Base-by-base conservation (phyloP, 202 grass and related monocot genomes). In the Zizania palustris region DNA sequence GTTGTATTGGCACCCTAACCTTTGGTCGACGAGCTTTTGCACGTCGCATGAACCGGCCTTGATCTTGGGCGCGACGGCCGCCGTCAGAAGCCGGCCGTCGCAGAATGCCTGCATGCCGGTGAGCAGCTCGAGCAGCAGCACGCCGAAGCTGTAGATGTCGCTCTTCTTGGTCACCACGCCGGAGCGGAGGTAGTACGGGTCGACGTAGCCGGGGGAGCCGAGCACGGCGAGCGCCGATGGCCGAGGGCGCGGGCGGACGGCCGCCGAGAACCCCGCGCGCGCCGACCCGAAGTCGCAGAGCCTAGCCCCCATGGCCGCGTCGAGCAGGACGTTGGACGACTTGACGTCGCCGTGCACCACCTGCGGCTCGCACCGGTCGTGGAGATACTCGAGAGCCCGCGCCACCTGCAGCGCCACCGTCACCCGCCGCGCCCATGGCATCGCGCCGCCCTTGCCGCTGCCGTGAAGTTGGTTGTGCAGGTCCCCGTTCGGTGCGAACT, bases 261-360 rank as follows among this genome's bases (percentile, higher is more conserved):
- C 65, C 9, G 86, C 78, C 11, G 93, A 90, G 82, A 98, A 98
- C 8, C 91, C 91, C 35, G 85, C 82, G 19, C 70, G 72, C 7
- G 96, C 83, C 0, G 91, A 99, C 3, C 96, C 91, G 68, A 99
- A 99, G 84, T 99, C 96, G 62, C 91, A 99, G 18, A 99, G 90
- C 72, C 83, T 78, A 39, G 92, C 85, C 67, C 14, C 58, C 87
- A 99, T 85, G 55, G 36, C 57, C 0, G 91, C 86, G 63, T 89
- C 93, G 0, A 97, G 86, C 20, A 97, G 88, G 5, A 98, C 88
- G 80, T 98, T 98, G 5, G 91, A 92, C 0, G 96, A 74, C 73
- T 98, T 98, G 1, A 98, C 84, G 80, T 98, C 96, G 42, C 96
- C 91, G 51, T 98, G 96, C 65, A 98, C 84, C 58, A 97, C 78